Base-by-base conservation (phyloP, 129 eudicot genomes). In the Erigeron canadensis region DNA sequence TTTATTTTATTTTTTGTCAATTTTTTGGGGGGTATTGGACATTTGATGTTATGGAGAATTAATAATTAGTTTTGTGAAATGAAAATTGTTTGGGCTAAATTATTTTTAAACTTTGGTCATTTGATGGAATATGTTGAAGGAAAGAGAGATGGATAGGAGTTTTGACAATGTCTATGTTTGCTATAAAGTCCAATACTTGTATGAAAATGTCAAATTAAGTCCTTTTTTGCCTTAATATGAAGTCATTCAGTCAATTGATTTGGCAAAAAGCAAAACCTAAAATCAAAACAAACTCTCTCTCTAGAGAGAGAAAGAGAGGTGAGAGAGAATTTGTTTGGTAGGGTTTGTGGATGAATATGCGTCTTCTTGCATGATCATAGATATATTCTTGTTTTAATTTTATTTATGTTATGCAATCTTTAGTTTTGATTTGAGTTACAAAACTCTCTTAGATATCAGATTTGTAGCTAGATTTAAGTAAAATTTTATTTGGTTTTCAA, bases 341-440 rank as follows among this genome's bases (percentile, higher is more conserved):
- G 89, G 93, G 93, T 84, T 87, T 84, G 69, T 67, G 75, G 23
- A 67, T 54, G 38, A 78, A 70, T 61, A 70, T 50, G 50, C n/a
- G n/a, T 10, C 53, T 5, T 67, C 45, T 69, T 62, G 12, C 50
- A 41, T 11, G 44, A 42, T 54, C 44, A 39, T 42, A 22, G 57
- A 57, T 67, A 17, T 73, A 44, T 39, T 34, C 5, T 5, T 10
- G 0, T 54, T 51, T 15, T 3, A 4, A 12, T 55, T 37, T 63
- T 43, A 69, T 45, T 17, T 17, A 2, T 63, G n/a, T 55, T 80
- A 50, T 68, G 48, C 41, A 61, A 22, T 62, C n/a, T 10, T 21
- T 61, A 7, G 40, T 53, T 61, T 16, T 19, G 43, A 46, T 46
- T 74, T 66, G 22, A 55, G 74, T 17, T 75, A 41, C 58, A 74